phyloP scores from a whole-genome alignment of 1,284 basidiomycete species.

The Cryptococcus floricola region DNA sequence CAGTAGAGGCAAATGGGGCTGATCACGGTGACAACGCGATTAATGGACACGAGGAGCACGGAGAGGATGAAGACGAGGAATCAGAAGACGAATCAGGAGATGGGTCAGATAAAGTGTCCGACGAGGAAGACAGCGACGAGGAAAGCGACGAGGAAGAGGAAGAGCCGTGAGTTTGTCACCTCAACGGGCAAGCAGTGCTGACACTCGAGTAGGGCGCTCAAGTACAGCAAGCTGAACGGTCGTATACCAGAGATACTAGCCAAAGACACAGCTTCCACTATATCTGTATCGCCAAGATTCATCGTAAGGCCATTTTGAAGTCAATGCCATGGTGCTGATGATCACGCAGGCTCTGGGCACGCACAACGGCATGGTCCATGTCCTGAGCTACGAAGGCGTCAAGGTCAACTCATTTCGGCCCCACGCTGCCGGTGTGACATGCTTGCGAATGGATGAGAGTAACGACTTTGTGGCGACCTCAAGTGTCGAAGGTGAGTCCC shows the following conservation, averaged over 20 bases:
- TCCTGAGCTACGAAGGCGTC: conserved; percentile 73
- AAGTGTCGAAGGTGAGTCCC: conserved; percentile 78
- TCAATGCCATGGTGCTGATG: not conserved
- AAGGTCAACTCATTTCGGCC: conserved; percentile 87
- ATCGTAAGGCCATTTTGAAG: conserved; percentile 56
- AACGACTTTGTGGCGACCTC: conserved; percentile 89
- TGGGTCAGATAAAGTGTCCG: conserved; percentile 36
- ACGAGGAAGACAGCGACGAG: conserved; percentile 37
- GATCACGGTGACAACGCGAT: too few relatives aligned
- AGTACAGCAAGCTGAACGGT: conserved; percentile 80
- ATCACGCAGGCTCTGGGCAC: conserved; percentile 72
- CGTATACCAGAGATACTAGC: conserved; percentile 72
- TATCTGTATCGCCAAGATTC: conserved; percentile 70
- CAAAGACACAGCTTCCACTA: conserved; percentile 80
- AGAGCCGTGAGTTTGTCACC: conserved; percentile 36
- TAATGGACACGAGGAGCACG: conserved; percentile 53
- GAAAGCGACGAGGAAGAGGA: conserved; percentile 44
- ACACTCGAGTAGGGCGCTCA: conserved; percentile 58
- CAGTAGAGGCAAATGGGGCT: conserved; percentile 8
- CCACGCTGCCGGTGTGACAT: conserved; percentile 84
- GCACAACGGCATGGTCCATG: conserved; percentile 84
- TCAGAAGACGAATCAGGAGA: conserved; percentile 18
- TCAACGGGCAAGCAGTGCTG: not conserved
- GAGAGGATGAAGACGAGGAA: conserved; percentile 44
- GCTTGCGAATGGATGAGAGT: conserved; percentile 77